Evolutionary conservation across 2,329 filamentous ascomycete genomes (phyloP).

Genomic region (Trichoderma koningiopsis): DNA sequence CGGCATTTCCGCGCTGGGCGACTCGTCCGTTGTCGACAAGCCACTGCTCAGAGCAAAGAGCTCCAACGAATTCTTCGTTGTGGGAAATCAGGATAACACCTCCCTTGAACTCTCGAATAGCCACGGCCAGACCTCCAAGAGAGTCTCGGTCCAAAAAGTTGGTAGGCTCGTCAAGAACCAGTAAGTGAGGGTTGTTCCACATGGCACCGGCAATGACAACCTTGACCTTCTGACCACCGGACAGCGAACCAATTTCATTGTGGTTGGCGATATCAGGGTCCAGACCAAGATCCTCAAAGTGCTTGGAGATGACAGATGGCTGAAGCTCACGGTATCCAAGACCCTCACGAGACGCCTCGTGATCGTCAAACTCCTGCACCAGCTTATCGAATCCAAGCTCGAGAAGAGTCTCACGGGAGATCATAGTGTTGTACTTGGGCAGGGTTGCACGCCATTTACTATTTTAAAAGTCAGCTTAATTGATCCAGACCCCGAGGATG

Average conservation of each 20-base stretch:
- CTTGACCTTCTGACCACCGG: constrained; percentile 98
- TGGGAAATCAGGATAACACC: constrained; percentile 99
- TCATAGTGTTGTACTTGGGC: constrained; percentile 89
- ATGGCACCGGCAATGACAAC: constrained; percentile 94
- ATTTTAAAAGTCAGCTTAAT: background rate
- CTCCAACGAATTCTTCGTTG: constrained; percentile 98
- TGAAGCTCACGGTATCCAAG: constrained; percentile 93
- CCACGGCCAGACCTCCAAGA: constrained; percentile 92
- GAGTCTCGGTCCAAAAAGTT: constrained; percentile 99
- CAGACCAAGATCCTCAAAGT: constrained; percentile 95
- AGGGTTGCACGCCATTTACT: constrained; percentile 87
- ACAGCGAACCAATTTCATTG: constrained; percentile 95
- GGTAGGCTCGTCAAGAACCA: constrained; percentile 97
- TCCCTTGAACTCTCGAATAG: constrained; percentile 96
- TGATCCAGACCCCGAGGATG: background rate
- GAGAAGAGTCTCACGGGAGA: constrained; percentile 87
- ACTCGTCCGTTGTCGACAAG: constrained; percentile 87
- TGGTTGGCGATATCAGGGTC: constrained; percentile 98
- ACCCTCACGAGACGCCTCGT: constrained; percentile 97
- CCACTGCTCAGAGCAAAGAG: constrained; percentile 95
- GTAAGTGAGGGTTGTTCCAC: constrained; percentile 98
- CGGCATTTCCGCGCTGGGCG: constrained; percentile 76
- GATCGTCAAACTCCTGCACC: constrained; percentile 97
- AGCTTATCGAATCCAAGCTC: constrained; percentile 89
- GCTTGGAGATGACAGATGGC: constrained; percentile 92